Conservation (phyloP, 805 yeast species). For the Babjeviella inositovora region DNA sequence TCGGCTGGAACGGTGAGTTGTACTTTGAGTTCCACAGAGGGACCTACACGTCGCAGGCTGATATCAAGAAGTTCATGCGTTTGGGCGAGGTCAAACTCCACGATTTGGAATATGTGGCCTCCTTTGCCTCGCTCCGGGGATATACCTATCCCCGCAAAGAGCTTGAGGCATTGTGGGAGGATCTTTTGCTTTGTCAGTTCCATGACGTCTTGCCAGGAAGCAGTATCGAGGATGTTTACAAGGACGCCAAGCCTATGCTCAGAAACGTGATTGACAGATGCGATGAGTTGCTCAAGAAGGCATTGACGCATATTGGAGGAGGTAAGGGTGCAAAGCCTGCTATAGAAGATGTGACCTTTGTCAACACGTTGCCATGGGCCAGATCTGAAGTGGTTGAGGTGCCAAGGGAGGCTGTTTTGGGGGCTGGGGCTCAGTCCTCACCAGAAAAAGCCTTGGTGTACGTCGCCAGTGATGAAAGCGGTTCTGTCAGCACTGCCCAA, state of each 20-base stretch:
- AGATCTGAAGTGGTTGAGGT: conserved; percentile 27
- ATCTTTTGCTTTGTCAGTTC: conserved; percentile 80
- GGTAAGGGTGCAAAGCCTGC: conserved; percentile 1
- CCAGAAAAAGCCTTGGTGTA: conserved; percentile 2
- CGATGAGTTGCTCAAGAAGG: conserved; percentile 30
- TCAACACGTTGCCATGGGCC: conserved; percentile 56
- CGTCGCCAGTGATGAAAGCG: too few relatives aligned
- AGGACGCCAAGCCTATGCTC: conserved; percentile 72
- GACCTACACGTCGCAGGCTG: conserved; percentile 89
- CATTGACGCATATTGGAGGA: conserved; percentile 24
- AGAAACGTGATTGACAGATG: conserved; percentile 35
- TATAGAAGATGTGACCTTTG: conserved; percentile 6
- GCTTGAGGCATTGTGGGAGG: conserved; percentile 71
- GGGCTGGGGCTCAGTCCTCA: neutral
- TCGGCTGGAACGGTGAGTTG: conserved; percentile 87
- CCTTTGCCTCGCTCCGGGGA: conserved; percentile 47
- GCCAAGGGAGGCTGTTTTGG: conserved; percentile 6
- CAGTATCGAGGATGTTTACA: conserved; percentile 86
- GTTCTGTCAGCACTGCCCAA: neutral
- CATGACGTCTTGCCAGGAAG: conserved; percentile 98
- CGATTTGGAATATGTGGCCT: conserved; percentile 74
- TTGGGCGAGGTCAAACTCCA: conserved; percentile 60
- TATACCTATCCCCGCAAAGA: conserved; percentile 62
- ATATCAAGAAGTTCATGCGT: conserved; percentile 70
- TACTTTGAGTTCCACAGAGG: conserved; percentile 95